phyloP scores from a whole-genome alignment of 2,329 filamentous ascomycete genomes.

The Cucurbitaria berberidis region DNA sequence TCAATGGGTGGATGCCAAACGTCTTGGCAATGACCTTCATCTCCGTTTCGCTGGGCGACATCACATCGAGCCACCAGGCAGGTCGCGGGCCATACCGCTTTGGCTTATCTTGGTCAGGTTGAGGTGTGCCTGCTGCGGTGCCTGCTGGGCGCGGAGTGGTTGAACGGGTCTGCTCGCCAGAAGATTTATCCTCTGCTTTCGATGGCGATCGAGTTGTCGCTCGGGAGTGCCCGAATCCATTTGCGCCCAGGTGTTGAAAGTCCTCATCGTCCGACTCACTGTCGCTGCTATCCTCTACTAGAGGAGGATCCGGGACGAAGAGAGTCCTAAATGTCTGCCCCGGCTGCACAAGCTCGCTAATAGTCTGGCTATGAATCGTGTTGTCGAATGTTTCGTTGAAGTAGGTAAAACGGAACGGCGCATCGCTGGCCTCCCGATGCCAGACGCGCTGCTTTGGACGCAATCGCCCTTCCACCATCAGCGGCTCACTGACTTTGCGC shows the following conservation, averaged over 20 bases:
- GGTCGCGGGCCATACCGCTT: slow-evolving; percentile 75
- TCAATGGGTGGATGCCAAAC: slow-evolving; percentile 94
- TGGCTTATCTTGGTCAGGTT: slow-evolving; percentile 36
- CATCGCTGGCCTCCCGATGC: slow-evolving; percentile 87
- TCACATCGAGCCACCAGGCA: slow-evolving; percentile 95
- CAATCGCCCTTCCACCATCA: slow-evolving; percentile 87
- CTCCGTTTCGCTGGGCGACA: slow-evolving; percentile 89
- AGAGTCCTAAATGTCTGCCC: slow-evolving; percentile 84
- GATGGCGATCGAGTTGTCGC: slow-evolving; percentile 32
- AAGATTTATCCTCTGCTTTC: slow-evolving; percentile 44
- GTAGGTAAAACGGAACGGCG: slow-evolving; percentile 94
- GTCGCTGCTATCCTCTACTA: slow-evolving; percentile 67
- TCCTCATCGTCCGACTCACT: slow-evolving; percentile 68
- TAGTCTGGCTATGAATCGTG: slow-evolving; percentile 94
- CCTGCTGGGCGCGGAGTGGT: slow-evolving; percentile 60
- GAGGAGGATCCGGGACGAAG: slow-evolving; percentile 82
- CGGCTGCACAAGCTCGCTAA: slow-evolving; percentile 88
- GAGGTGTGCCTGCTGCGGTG: slow-evolving; percentile 43
- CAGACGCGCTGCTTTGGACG: slow-evolving; percentile 79
- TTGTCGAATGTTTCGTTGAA: slow-evolving; percentile 97
- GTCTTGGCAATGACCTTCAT: slow-evolving; percentile 93
- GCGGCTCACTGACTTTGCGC: slow-evolving; percentile 92
- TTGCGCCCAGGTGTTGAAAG: slow-evolving; percentile 24
- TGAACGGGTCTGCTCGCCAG: slow-evolving; percentile 54
- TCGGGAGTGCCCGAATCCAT: slow-evolving; percentile 31